Evolutionary conservation across 805 yeast species (phyloP).

Genomic region (Candida sanyiensis): DNA sequence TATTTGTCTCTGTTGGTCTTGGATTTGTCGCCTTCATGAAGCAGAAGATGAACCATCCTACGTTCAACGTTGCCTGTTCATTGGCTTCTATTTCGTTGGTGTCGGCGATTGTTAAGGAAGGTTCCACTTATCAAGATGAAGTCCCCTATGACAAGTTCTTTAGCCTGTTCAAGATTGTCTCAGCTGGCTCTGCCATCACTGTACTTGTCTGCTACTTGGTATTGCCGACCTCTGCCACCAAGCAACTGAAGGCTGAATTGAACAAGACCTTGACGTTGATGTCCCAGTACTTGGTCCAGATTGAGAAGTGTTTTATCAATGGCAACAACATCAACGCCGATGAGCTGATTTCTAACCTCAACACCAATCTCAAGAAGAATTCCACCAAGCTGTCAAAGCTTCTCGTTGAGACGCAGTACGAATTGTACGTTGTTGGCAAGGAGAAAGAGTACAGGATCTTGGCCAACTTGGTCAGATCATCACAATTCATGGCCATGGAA

Average conservation of each 20-base stretch:
- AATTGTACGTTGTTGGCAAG: constrained; percentile 47
- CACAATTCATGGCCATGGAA: constrained; percentile 47
- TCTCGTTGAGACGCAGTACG: constrained; percentile 58
- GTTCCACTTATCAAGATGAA: constrained; percentile 51
- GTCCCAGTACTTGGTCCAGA: constrained; percentile 41
- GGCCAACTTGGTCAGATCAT: constrained; percentile 43
- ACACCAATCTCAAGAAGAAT: constrained; percentile 35
- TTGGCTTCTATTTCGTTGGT: constrained; percentile 67
- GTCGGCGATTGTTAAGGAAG: constrained; percentile 69
- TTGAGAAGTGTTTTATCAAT: constrained; percentile 44
- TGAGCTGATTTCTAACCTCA: constrained; percentile 25
- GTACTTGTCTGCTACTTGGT: constrained; percentile 54
- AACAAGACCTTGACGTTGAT: constrained; percentile 48
- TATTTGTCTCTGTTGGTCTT: constrained; percentile 47
- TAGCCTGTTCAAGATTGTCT: constrained; percentile 52
- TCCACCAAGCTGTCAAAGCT: constrained; percentile 34
- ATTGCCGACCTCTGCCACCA: constrained; percentile 58
- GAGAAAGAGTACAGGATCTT: constrained; percentile 47
- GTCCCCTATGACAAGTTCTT: constrained; percentile 51
- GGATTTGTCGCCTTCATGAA: constrained; percentile 68
- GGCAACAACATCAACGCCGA: constrained; percentile 39
- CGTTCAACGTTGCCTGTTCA: constrained; percentile 78
- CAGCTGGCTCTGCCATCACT: constrained; percentile 54
- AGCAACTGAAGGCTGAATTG: constrained; percentile 37
- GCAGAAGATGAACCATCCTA: constrained; percentile 57